Evolutionary conservation across 2,329 filamentous ascomycete species (phyloP).

Genomic region (Monilinia laxa): DNA sequence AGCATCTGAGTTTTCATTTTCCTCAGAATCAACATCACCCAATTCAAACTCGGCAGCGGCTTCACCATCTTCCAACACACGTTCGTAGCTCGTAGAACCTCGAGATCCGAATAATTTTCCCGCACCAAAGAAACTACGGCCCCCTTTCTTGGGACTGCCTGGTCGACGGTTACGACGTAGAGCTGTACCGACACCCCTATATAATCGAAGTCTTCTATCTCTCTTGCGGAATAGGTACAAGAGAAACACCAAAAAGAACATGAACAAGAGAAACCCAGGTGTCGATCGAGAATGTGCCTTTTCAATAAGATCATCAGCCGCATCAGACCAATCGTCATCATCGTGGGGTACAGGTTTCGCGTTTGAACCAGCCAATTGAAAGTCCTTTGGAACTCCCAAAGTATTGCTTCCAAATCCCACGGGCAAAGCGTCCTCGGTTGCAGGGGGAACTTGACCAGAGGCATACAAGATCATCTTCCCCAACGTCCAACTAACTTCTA

Average conservation of each 20-base stretch:
- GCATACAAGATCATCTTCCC: conserved; percentile 97
- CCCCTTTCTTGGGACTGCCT: conserved; percentile 49
- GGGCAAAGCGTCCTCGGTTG: conserved; percentile 60
- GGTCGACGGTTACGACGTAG: conserved; percentile 47
- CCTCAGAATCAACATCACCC: conserved; percentile 59
- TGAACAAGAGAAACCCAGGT: conserved; percentile 73
- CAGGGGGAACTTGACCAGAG: conserved; percentile 76
- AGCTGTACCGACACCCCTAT: conserved; percentile 51
- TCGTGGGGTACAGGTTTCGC: conserved; percentile 39
- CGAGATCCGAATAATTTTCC: conserved; percentile 66
- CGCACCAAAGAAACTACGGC: conserved; percentile 50
- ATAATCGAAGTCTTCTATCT: conserved; percentile 66
- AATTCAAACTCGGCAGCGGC: conserved; percentile 72
- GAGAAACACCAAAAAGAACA: conserved; percentile 68
- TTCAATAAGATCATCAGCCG: conserved; percentile 60
- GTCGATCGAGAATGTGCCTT: conserved; percentile 66
- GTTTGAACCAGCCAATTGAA: conserved; percentile 74
- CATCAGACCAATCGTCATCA: conserved; percentile 57
- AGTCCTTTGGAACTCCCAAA: conserved; percentile 65
- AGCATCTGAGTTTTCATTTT: conserved; percentile 63
- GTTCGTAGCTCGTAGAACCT: conserved; percentile 65
- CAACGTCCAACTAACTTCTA: conserved; percentile 95
- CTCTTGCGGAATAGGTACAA: conserved; percentile 76
- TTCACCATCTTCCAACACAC: conserved; percentile 81
- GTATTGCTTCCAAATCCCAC: conserved; percentile 92